Evolutionary conservation across 1,139 yeast genomes (phyloP), one percentile per base, ranked within the genome.

Genomic region (Lodderomyces parapsilosis): DNA sequence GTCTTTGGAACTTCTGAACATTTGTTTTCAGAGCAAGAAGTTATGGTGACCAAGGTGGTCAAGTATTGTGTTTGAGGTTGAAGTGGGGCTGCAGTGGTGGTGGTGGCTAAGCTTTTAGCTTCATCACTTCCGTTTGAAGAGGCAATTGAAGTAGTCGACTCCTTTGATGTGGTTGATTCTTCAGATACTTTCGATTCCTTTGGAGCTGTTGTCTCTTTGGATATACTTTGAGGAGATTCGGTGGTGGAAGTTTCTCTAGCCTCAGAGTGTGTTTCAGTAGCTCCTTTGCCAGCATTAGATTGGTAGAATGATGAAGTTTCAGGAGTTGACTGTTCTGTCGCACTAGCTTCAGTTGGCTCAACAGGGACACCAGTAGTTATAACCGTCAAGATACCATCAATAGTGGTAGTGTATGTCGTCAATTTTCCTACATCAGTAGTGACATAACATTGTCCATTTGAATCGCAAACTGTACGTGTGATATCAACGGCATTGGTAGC

Each of bases 371-470:
- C 45, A 18, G 55, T 46, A 6, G 53, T 46, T 9, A 49, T 42
- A 20, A 70, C 74, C 7, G 77, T 72, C 52, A 68, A 62, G 18
- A 67, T 49, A 34, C 78, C 78, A 44, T 69, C 66, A 14, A 70
- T 59, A 10, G 71, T 64, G 22, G 75, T 58, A 28, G 74, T 68
- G 45, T 59, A 59, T n/a, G 76, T 70, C 39, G 74, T 63, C 42
- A 52, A 57, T 22, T 60, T 57, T 46, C 62, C 63, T 27, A 63
- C 49, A 19, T 68, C 65, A 35, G 75, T 69, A 39, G 76, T 70
- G 32, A 60, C 65, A 40, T 57, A 56, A 50, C 77, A 71, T 27
- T 50, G 46, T 28, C 63, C 58, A 44, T 55, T 50, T 7, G 49
- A 47, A 41, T 60, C 62, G 54, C 78, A 72, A 17, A 68, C 60